Base-by-base conservation (phyloP, 1,139 yeast genomes). In the Suhomyces coccinellae region DNA sequence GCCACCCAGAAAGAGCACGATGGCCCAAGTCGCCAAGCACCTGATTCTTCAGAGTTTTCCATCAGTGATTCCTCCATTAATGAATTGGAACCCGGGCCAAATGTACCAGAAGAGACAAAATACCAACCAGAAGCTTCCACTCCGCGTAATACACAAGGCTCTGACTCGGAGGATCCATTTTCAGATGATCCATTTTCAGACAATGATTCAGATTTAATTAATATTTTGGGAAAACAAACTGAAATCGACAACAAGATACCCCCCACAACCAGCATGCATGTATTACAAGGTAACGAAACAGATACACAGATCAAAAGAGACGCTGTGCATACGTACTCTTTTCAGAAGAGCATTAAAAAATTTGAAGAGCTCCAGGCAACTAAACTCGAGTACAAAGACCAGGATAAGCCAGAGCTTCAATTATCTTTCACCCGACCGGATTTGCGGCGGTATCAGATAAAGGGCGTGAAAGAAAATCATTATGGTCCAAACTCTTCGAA, bases 371-470 rank as follows among this genome's bases (percentile, higher is more conserved):
- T 54, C 11, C 54, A 52, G 38, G 32, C 49, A 2, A 50, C 27
- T 31, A 46, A 22, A 40, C 39, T 13, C 12, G 44, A 46, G 3
- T 29, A 39, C 34, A 22, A 33, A n/a, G 59, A 54, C 13, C 53
- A 51, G 14, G 50, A 50, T 12, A 50, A 52, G 1, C 64, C 67
- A 43, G 58, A 65, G 11, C 78, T 83, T 0, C 67, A 69, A 38
- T 56, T 77, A 22, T 76, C 83, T 1, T 75, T 73, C 27, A 53
- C 64, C 0, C 66, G 82, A 42, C 61, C 70, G 1, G 77, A 74
- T 38, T 69, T 84, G n/a, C 66, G 65, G 24, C 62, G 93, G 44
- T 77, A 66, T 49, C 76, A 75, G 52, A 74, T 83, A 4, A 50
- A 60, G n/a, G 65, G 64, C 0, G 61, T 82, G 1, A 30, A 68